Conservation (phyloP, 140 eudicot species). For the Ambrosia hybrid region DNA sequence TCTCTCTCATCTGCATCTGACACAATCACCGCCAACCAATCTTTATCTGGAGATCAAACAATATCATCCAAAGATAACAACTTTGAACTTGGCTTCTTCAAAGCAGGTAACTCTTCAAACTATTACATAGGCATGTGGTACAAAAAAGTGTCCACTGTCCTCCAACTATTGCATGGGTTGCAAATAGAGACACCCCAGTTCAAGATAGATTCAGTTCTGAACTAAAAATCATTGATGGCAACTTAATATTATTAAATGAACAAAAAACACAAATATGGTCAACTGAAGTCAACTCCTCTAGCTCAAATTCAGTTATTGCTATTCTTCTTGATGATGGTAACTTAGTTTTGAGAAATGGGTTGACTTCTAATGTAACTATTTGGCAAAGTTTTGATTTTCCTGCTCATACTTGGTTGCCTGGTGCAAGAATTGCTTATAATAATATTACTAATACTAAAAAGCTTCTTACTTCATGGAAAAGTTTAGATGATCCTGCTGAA, state of each 20-base stretch:
- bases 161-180: constrained; percentile 44
- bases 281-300: constrained; percentile 31
- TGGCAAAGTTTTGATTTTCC: constrained; percentile 68
- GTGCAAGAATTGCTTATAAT: constrained; percentile 32
- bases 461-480: constrained; percentile 42
- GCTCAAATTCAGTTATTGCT: constrained; percentile 39
- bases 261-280: constrained; percentile 50
- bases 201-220: constrained; percentile 27
- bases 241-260: constrained; percentile 34
- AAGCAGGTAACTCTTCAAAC: constrained; percentile 50
- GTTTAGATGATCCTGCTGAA: constrained; percentile 38
- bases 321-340: constrained; percentile 70
- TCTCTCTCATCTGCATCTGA: constrained; percentile 42
- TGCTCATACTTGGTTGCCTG: constrained; percentile 44
- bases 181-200: constrained; percentile 38
- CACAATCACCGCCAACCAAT: constrained; percentile 51
- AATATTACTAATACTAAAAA: constrained; percentile 25
- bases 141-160: constrained; percentile 6
- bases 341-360: constrained; percentile 49
- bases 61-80: constrained; percentile 44
- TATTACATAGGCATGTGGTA: constrained; percentile 50
- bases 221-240: constrained; percentile 31
- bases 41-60: constrained; percentile 64
- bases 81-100: constrained; percentile 63
- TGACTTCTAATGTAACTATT: constrained; percentile 9